Percentiles rank a stretch among this genome's conserved stretches.
Evolutionary conservation across 768 basidiomycete genomes (phyloP).

Genomic region (Pleurotus tuber-regium): DNA sequence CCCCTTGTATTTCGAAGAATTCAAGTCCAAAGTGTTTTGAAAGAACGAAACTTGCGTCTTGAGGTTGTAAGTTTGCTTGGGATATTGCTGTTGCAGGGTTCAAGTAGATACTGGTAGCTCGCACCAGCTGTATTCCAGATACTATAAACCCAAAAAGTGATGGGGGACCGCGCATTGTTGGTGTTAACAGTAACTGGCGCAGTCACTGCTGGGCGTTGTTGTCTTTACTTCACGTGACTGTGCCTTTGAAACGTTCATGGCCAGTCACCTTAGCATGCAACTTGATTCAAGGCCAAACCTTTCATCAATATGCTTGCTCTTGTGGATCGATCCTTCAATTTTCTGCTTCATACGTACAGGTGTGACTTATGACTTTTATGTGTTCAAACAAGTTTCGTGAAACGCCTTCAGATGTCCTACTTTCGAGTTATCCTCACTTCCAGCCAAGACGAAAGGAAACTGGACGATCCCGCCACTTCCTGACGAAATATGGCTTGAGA

Average conservation of each 20-base stretch:
- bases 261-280: neutral
- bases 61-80: conserved; percentile 40
- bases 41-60: conserved; percentile 57
- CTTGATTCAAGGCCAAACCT: neutral
- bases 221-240: no score
- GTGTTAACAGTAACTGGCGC: no score
- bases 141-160: conserved; percentile 29
- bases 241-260: no score
- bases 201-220: no score
- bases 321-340: neutral
- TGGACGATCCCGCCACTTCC: conserved; percentile 27
- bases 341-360: neutral
- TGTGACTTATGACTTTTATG: neutral
- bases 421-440: neutral
- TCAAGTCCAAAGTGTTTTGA: conserved; percentile 75
- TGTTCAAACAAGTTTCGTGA: no score
- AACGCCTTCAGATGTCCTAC: conserved; percentile 7
- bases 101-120: conserved; percentile 60
- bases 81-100: conserved; percentile 39
- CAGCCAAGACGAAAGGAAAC: neutral
- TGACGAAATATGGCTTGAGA: conserved; percentile 52
- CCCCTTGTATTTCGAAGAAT: conserved; percentile 45
- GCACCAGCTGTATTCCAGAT: conserved; percentile 33
- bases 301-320: neutral
- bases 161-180: no score